Evolutionary conservation across 2,329 filamentous ascomycete genomes (phyloP).

Genomic region (Colletotrichum cordylinicola): DNA sequence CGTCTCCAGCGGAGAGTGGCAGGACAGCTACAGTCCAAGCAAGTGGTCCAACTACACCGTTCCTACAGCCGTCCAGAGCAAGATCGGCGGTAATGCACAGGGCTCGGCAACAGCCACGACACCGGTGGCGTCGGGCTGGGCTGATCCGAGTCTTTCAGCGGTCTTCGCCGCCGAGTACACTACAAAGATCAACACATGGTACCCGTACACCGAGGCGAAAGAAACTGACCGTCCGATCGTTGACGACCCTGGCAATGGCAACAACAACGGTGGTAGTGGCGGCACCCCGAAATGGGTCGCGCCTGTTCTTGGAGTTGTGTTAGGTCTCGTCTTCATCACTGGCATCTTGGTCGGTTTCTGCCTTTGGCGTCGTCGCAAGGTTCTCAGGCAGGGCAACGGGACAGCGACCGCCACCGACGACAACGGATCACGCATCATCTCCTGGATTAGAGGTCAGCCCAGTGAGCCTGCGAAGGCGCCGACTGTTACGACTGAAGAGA

Average conservation of each 20-base stretch:
- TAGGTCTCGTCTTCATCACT: slow-evolving; percentile 62
- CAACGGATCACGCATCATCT: slow-evolving; percentile 51
- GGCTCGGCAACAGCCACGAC: slow-evolving; percentile 75
- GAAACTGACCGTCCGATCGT: slow-evolving; percentile 28
- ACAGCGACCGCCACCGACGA: slow-evolving; percentile 50
- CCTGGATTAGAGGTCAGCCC: slow-evolving; percentile 57
- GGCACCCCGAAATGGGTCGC: slow-evolving; percentile 62
- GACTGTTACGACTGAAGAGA: slow-evolving; percentile 52
- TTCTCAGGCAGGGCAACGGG: slow-evolving; percentile 41
- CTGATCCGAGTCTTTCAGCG: slow-evolving; percentile 47
- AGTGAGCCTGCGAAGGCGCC: slow-evolving; percentile 44
- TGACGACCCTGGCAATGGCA: background rate
- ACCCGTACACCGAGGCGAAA: slow-evolving; percentile 58
- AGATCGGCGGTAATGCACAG: slow-evolving; percentile 70
- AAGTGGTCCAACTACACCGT: slow-evolving; percentile 72
- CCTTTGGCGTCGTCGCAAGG: slow-evolving; percentile 56
- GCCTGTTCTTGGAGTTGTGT: slow-evolving; percentile 66
- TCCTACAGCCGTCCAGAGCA: slow-evolving; percentile 64
- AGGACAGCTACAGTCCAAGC: slow-evolving; percentile 70
- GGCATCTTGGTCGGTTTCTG: slow-evolving; percentile 55
- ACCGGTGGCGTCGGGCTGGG: slow-evolving; percentile 66
- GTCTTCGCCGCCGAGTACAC: slow-evolving; percentile 64
- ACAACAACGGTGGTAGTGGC: slow-evolving; percentile 30
- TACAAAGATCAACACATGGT: slow-evolving; percentile 62
- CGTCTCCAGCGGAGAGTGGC: slow-evolving; percentile 72